Percentiles rank a stretch among this genome's conserved stretches.
phyloP scores from a whole-genome alignment of 257 asterid genomes.

The Fraxinus americana region DNA sequence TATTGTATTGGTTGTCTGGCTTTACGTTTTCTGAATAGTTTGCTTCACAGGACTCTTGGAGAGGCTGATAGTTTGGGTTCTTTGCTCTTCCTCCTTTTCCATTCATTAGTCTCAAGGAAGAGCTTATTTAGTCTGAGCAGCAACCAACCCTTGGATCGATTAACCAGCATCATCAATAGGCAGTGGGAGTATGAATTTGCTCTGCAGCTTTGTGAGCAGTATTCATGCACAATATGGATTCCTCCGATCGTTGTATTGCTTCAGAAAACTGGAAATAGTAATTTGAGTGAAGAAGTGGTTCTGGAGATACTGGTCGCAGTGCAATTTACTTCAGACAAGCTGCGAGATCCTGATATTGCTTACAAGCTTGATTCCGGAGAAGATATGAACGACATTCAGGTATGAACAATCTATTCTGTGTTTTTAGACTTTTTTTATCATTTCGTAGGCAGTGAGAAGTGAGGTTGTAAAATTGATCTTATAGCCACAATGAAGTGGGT shows the following conservation, averaged over 20 bases:
- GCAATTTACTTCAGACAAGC: constrained; percentile 66
- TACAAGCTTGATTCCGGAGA: constrained; percentile 71
- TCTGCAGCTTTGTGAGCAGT: constrained; percentile 63
- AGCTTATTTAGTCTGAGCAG: constrained; percentile 36
- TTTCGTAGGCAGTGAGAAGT: constrained; percentile 5
- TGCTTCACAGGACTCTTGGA: constrained; percentile 71
- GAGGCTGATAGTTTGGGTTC: constrained; percentile 77
- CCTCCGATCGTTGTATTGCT: constrained; percentile 68
- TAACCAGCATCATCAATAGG: constrained; percentile 37
- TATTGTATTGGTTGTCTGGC: constrained; percentile 13
- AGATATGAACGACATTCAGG: constrained; percentile 64
- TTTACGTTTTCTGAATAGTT: constrained; percentile 39
- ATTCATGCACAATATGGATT: constrained; percentile 78
- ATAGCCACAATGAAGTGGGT: background rate
- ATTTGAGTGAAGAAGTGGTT: constrained; percentile 45
- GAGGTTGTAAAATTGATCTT: background rate
- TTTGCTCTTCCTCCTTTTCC: constrained; percentile 72
- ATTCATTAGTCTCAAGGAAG: constrained; percentile 55
- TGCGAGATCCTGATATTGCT: constrained; percentile 78
- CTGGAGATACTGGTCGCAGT: constrained; percentile 57
- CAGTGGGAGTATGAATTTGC: constrained; percentile 88
- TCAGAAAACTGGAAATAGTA: constrained; percentile 49
- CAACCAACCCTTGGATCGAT: constrained; percentile 41
- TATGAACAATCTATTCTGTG: constrained; percentile 24
- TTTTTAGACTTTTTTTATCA: constrained; percentile 9